Evolutionary conservation across 2,329 filamentous ascomycete genomes (phyloP), one percentile per base, ranked within the genome.

Genomic region (Plectosphaerella sp.): DNA sequence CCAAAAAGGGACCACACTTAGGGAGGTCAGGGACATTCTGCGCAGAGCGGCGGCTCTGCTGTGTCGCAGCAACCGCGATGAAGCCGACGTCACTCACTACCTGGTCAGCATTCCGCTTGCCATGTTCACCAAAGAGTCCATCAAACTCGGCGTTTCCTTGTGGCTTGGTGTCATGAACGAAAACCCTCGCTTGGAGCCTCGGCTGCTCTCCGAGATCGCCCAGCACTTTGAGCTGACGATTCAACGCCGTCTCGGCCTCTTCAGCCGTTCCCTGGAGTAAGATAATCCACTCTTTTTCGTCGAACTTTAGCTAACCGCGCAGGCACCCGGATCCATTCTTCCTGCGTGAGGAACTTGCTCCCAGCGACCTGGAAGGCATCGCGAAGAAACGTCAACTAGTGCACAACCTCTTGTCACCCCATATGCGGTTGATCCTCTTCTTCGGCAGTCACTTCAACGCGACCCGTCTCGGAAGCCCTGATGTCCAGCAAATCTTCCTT

Each of bases 121-220:
- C 41, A 83, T 96, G 46, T 97, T 99, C 67, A 95, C 88, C 5
- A 96, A 96, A 67, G 89, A 96, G 63, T 94, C 92, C 2, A 94
- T 99, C 66, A 96, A 96, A 65, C 83, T 97, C 48, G 95, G 94
- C 6, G 88, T 97, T 36, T 97, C 94, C 4, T 75, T 99, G 7
- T 99, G 94, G 94, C 84, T 97, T 55, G 94, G 94, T 24, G 89
- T 97, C 14, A 95, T 97, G 63, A 94, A 97, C 62, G 94, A 99
- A 67, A 97, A 96, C 62, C 89, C 92, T 3, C 82, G 83, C 52
- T 86, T 97, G 69, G 91, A 96, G 67, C 82, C 93, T 9, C 86
- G 91, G 55, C 84, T 99, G 52, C 72, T 99, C 33, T 86, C 85
- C 49, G 91, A 96, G 65, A 89, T 97, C 61, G 87, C 88, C 10